phyloP scores from a whole-genome alignment of 1,284 basidiomycete genomes.

The Ceratobasidium sp. region DNA sequence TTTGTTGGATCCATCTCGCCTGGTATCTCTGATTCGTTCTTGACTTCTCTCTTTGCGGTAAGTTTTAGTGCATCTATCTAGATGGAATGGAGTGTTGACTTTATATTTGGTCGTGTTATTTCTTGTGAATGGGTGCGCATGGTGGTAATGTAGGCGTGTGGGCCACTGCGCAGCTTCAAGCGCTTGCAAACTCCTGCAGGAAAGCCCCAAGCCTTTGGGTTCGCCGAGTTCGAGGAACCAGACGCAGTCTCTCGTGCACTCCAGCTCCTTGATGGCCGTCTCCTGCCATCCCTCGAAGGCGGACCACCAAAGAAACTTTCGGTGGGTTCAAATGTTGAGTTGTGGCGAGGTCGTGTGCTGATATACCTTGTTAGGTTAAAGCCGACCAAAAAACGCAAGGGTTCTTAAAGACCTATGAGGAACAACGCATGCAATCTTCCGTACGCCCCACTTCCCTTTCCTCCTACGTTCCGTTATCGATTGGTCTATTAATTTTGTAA shows the following conservation, averaged over 20 bases:
- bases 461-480: background rate
- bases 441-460: slow-evolving; percentile 62
- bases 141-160: slow-evolving; percentile 77
- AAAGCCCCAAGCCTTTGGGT: slow-evolving; percentile 95
- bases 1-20: slow-evolving; percentile 97
- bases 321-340: slow-evolving; percentile 60
- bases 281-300: slow-evolving; percentile 88
- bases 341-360: no score
- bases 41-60: slow-evolving; percentile 84
- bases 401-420: slow-evolving; percentile 86
- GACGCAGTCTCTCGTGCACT: slow-evolving; percentile 88
- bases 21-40: slow-evolving; percentile 84
- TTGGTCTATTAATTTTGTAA: background rate
- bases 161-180: slow-evolving; percentile 88
- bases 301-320: slow-evolving; percentile 88
- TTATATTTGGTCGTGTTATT: background rate
- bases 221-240: slow-evolving; percentile 92
- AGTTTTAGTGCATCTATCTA: slow-evolving; percentile 56
- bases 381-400: slow-evolving; percentile 93
- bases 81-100: background rate
- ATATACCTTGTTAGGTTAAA: slow-evolving; percentile 72
- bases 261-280: slow-evolving; percentile 82
- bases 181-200: slow-evolving; percentile 89
- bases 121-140: slow-evolving; percentile 27
- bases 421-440: slow-evolving; percentile 83